Conservation (phyloP, 768 basidiomycete genomes). For the Pulveroboletus sp. region DNA sequence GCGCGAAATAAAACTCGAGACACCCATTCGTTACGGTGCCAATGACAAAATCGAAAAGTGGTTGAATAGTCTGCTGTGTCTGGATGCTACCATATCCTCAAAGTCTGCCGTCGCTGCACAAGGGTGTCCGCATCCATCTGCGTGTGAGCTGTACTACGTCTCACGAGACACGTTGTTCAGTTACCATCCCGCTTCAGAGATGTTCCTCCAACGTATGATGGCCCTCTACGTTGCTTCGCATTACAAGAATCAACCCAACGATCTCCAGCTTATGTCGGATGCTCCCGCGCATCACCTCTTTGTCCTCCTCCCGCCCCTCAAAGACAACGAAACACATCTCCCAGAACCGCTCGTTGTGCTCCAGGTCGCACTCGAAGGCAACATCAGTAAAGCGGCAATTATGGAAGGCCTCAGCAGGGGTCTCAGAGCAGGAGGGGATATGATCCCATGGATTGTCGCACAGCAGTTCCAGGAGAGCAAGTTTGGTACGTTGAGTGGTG, state of each 20-base stretch:
- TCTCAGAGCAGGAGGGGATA: slow-evolving; percentile 84
- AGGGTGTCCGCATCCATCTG: slow-evolving; percentile 92
- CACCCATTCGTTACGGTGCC: slow-evolving; percentile 87
- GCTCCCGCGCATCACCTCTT: slow-evolving; percentile 97
- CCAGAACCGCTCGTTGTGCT: slow-evolving; percentile 95
- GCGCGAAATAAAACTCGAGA: slow-evolving; percentile 92
- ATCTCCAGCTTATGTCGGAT: slow-evolving; percentile 95
- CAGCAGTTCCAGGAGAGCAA: slow-evolving; percentile 96
- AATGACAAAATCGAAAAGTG: slow-evolving; percentile 93
- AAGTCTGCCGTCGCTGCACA: slow-evolving; percentile 41
- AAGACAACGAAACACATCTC: slow-evolving; percentile 84
- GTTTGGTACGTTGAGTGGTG: slow-evolving; percentile 90
- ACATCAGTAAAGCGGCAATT: slow-evolving; percentile 81
- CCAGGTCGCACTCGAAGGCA: slow-evolving; percentile 94
- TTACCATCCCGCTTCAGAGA: slow-evolving; percentile 95
- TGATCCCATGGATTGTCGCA: slow-evolving; percentile 96
- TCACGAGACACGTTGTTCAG: slow-evolving; percentile 95
- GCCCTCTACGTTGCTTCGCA: slow-evolving; percentile 95
- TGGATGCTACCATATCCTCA: slow-evolving; percentile 74
- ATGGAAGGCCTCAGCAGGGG: slow-evolving; percentile 85
- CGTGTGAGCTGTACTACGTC: slow-evolving; percentile 95
- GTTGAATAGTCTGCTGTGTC: slow-evolving; percentile 87
- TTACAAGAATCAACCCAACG: slow-evolving; percentile 99
- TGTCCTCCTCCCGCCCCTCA: slow-evolving; percentile 89
- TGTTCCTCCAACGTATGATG: slow-evolving; percentile 98